These are phyloP conservation scores for Capronia americana DNA, from an alignment of 2,329 filamentous ascomycete species.

Conservation along the genomic window DNA sequence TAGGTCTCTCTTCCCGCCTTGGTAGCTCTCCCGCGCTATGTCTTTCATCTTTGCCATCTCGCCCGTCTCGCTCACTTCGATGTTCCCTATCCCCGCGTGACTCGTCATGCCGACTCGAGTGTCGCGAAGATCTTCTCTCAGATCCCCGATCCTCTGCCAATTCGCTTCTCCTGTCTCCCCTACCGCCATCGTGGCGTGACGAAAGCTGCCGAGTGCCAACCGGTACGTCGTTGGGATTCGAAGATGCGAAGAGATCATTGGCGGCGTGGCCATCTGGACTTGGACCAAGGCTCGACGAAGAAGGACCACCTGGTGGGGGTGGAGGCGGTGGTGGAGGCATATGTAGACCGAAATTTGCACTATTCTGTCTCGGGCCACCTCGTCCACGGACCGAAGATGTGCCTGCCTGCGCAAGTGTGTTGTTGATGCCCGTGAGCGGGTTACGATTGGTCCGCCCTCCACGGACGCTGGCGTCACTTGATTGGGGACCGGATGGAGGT, in stretches of 20 bases:
- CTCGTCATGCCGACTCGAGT: slow-evolving; percentile 37
- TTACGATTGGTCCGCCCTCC: slow-evolving; percentile 53
- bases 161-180: slow-evolving; percentile 31
- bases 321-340: slow-evolving; percentile 42
- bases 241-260: slow-evolving; percentile 45
- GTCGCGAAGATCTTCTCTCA: slow-evolving; percentile 36
- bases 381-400: slow-evolving; percentile 49
- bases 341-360: slow-evolving; percentile 29
- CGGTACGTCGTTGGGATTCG: slow-evolving; percentile 39
- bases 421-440: slow-evolving; percentile 53
- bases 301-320: slow-evolving; percentile 43
- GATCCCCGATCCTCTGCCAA: slow-evolving; percentile 33
- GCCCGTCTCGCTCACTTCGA: slow-evolving; percentile 27
- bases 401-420: slow-evolving; percentile 54
- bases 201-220: slow-evolving; percentile 38
- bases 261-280: slow-evolving; percentile 40
- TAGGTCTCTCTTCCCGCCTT: slow-evolving; percentile 29
- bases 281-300: slow-evolving; percentile 42
- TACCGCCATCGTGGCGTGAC: slow-evolving; percentile 33
- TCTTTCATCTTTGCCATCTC: slow-evolving; percentile 34
- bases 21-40: slow-evolving; percentile 25
- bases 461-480: slow-evolving; percentile 45
- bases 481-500: slow-evolving; percentile 47
- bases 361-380: slow-evolving; percentile 46
- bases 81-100: slow-evolving; percentile 33